Evolutionary conservation across 129 eudicot genomes (phyloP).

Genomic region (Escallonia herrerae): DNA sequence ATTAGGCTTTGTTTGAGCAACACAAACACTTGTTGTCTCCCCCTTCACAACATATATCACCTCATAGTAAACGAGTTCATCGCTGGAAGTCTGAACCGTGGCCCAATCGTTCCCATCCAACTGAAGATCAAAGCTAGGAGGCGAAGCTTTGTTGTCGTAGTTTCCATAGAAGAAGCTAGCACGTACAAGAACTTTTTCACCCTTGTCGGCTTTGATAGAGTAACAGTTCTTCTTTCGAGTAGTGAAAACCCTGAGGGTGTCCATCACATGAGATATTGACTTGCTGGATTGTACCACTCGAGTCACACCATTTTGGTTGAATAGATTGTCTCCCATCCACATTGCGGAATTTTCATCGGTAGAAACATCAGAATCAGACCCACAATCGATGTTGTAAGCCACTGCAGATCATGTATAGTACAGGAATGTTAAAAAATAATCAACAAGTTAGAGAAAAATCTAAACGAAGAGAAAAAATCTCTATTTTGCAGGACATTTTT

Average conservation of each 20-base stretch:
- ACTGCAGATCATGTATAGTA: conserved; percentile 17
- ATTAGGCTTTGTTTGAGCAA: conserved; percentile 37
- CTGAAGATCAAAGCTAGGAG: conserved; percentile 56
- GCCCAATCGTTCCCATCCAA: conserved; percentile 62
- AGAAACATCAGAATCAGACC: no score
- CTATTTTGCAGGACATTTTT: no score
- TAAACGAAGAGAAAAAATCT: no score
- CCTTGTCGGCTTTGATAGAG: conserved; percentile 13
- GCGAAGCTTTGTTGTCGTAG: conserved; percentile 50
- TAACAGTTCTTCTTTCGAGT: conserved; percentile 48
- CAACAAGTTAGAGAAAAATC: no score
- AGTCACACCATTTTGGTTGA: no score
- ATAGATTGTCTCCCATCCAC: no score
- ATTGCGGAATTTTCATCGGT: no score
- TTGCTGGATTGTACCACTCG: no score
- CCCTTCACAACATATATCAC: conserved; percentile 29
- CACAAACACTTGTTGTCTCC: conserved; percentile 34
- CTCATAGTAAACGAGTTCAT: conserved; percentile 22
- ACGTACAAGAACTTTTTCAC: conserved; percentile 35
- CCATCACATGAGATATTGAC: conserved; percentile 17
- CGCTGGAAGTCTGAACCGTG: conserved; percentile 27
- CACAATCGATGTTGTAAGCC: conserved; percentile 1
- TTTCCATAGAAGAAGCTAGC: conserved; percentile 67
- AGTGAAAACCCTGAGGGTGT: conserved; percentile 55
- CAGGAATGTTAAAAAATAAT: no score